These are phyloP conservation scores for Dioscorea dumetorum DNA, from an alignment of 106 monocot species.

Conservation along the genomic window DNA sequence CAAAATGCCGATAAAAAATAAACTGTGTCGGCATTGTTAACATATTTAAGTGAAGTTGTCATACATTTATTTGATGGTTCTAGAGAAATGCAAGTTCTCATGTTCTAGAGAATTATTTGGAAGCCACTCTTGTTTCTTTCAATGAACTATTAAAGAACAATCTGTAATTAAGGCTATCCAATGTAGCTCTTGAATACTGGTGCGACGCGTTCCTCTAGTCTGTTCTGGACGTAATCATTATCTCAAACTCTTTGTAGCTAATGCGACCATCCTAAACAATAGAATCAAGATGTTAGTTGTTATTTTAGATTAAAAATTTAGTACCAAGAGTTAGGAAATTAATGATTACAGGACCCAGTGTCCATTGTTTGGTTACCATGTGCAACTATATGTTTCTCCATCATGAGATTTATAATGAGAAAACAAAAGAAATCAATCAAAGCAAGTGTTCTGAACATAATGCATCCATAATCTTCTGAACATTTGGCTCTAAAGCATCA, in stretches of 20 bases:
- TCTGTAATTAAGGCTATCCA: conserved; percentile 49
- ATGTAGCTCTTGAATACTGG: conserved; percentile 49
- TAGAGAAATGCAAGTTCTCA: no score
- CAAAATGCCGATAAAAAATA: no score
- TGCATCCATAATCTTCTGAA: conserved; percentile 74
- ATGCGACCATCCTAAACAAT: conserved; percentile 70
- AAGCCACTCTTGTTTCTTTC: background rate
- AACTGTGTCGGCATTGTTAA: no score
- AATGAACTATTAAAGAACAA: conserved; percentile 38
- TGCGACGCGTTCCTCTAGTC: conserved; percentile 83
- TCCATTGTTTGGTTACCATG: no score
- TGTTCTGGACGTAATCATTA: conserved; percentile 83
- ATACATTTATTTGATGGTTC: no score
- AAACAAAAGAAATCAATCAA: background rate
- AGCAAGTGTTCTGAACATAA: conserved; percentile 26
- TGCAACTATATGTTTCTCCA: no score
- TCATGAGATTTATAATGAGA: no score
- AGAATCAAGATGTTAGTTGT: no score
- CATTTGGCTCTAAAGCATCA: conserved; percentile 45
- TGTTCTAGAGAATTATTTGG: no score
- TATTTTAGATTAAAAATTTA: no score
- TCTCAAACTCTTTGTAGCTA: conserved; percentile 77
- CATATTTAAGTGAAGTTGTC: no score
- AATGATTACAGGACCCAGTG: background rate
- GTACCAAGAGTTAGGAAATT: background rate